Percentiles rank a stretch among this genome's conserved stretches.
These are phyloP conservation scores for Hura crepitans DNA, from an alignment of 441 rosid genomes.

Conservation along the genomic window DNA sequence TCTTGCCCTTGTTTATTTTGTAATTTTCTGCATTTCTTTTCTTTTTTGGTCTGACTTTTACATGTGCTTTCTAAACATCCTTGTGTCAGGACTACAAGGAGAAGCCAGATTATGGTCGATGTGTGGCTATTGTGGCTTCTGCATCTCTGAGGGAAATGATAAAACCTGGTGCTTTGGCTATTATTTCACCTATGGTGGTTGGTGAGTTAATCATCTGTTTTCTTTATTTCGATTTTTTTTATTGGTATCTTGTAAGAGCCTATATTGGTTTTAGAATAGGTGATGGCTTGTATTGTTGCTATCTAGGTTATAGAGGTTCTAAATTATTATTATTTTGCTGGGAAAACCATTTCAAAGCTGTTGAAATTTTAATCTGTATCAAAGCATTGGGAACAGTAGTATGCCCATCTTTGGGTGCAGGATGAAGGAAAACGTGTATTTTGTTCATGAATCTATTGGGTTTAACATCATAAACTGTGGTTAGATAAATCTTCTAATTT, in stretches of 20 bases:
- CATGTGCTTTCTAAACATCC: constrained; percentile 13
- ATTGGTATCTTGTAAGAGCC: too few relatives aligned
- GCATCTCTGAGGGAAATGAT: constrained; percentile 97
- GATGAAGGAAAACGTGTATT: too few relatives aligned
- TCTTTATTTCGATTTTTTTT: too few relatives aligned
- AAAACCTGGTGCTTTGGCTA: constrained; percentile 94
- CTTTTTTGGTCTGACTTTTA: constrained; percentile 4
- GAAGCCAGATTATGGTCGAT: constrained; percentile 96
- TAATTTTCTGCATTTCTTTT: constrained; percentile 8
- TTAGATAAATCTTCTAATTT: too few relatives aligned
- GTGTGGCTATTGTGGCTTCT: constrained; percentile 97
- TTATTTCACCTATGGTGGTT: constrained; percentile 72
- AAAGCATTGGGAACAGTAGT: too few relatives aligned
- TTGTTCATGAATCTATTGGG: too few relatives aligned
- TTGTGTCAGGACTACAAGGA: constrained; percentile 75
- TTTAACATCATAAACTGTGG: too few relatives aligned
- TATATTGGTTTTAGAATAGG: too few relatives aligned
- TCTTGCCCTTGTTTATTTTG: background rate
- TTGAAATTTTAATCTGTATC: too few relatives aligned
- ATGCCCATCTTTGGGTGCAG: too few relatives aligned
- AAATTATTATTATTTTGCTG: background rate
- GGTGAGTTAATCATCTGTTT: constrained; percentile 57
- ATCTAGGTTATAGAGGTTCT: background rate
- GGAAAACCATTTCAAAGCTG: too few relatives aligned
- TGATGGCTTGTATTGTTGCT: background rate